These are phyloP conservation scores for Avena insularis DNA, from an alignment of 176 grass and related monocot genomes.

Conservation along the genomic window DNA sequence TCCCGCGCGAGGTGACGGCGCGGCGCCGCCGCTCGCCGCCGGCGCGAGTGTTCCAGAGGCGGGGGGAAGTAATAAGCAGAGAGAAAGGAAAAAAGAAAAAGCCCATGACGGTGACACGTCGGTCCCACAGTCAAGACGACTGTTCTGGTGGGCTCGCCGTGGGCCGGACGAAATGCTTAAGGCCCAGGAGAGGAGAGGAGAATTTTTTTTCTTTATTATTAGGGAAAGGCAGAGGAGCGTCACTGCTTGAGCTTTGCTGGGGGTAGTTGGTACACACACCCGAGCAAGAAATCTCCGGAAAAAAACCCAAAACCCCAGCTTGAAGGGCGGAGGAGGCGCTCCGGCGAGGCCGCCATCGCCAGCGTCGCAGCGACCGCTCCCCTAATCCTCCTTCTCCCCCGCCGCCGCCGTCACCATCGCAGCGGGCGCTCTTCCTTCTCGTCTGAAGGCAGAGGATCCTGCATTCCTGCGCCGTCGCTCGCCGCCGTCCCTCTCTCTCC, in stretches of 20 bases:
- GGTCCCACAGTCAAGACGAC: not conserved
- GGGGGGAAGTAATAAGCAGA: not conserved
- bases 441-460: not conserved
- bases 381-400: not conserved
- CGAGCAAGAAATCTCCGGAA: not conserved
- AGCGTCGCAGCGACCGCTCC: not conserved
- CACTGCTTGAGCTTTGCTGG: not conserved
- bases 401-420: not conserved
- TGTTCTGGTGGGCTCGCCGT: not conserved
- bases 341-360: not conserved
- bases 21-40: conserved; percentile 33
- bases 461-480: not conserved
- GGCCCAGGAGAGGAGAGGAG: not conserved
- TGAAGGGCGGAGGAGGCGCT: not conserved
- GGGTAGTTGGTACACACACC: not conserved
- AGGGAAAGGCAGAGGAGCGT: not conserved
- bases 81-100: not conserved
- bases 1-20: not conserved
- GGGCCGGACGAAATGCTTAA: not conserved
- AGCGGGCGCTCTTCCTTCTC: not conserved
- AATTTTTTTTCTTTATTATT: not conserved
- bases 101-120: not conserved
- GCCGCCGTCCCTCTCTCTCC: not conserved
- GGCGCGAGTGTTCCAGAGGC: not conserved
- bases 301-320: not conserved